A percentile compares a stretch with the other conserved stretches of the same genome.
These are phyloP conservation scores for Rhododendron simsii DNA, from an alignment of 148 eudicot species.

Conservation along the genomic window DNA sequence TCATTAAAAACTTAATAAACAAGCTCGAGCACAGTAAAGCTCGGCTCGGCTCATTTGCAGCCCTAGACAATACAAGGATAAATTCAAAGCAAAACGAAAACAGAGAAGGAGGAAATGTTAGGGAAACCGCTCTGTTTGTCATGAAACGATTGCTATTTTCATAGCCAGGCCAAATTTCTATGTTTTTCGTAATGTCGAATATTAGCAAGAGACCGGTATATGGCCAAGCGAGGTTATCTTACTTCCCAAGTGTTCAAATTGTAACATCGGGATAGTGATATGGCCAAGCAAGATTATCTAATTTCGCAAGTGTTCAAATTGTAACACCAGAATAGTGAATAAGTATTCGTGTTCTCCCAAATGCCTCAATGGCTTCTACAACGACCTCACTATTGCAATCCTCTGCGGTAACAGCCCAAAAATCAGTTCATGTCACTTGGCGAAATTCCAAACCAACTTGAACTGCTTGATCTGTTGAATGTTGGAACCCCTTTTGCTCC, in stretches of 20 bases:
- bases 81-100: no score
- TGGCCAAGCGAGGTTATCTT: not conserved
- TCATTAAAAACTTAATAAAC: no score
- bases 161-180: not conserved
- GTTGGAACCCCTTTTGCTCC: not conserved
- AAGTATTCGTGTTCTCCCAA: not conserved
- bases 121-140: no score
- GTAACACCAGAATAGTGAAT: not conserved
- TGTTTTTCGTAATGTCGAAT: not conserved
- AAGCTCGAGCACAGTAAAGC: no score
- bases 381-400: not conserved
- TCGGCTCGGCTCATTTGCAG: no score
- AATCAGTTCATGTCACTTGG: not conserved
- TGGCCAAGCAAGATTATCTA: not conserved
- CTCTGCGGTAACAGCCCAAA: not conserved
- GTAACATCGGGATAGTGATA: not conserved
- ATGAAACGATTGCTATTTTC: no score
- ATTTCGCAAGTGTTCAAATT: not conserved
- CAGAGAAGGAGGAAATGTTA: no score
- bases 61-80: no score
- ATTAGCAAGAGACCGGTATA: not conserved
- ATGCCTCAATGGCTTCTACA: not conserved
- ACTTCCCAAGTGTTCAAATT: not conserved
- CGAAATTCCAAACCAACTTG: conserved; percentile 14
- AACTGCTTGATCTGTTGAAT: not conserved